Percentiles rank a stretch among this genome's conserved stretches.
Evolutionary conservation across 208 protist species (phyloP).

Genomic region (Leptomonas pyrrhocoris): DNA sequence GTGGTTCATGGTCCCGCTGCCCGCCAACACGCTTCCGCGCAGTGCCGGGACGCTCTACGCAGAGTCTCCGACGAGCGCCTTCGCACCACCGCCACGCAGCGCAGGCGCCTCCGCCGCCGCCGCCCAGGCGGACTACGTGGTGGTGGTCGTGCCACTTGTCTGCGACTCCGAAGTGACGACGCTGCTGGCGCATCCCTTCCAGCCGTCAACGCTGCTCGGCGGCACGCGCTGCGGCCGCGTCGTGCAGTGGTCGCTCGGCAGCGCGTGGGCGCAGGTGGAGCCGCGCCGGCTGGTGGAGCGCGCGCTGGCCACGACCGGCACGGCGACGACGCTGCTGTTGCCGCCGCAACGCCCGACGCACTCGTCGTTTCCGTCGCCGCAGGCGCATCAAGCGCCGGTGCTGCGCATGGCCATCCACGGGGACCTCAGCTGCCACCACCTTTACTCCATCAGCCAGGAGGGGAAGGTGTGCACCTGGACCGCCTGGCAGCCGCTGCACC

Average conservation of each 20-base stretch:
- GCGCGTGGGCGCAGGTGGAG: slow-evolving; percentile 33
- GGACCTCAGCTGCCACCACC: slow-evolving; percentile 61
- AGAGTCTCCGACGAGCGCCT: neutral
- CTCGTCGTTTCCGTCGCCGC: slow-evolving; percentile 68
- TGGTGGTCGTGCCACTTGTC: slow-evolving; percentile 55
- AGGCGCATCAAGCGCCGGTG: slow-evolving; percentile 57
- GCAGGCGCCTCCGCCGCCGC: neutral
- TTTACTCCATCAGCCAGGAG: slow-evolving; percentile 74
- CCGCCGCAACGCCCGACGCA: slow-evolving; percentile 40
- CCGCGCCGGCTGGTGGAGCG: slow-evolving; percentile 38
- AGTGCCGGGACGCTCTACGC: slow-evolving; percentile 27
- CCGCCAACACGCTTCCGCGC: slow-evolving; percentile 2
- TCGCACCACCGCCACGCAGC: neutral
- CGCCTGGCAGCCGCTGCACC: slow-evolving; percentile 39
- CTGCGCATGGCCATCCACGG: slow-evolving; percentile 66
- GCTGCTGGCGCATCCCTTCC: slow-evolving; percentile 47
- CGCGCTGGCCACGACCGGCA: slow-evolving; percentile 47
- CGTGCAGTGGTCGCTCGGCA: slow-evolving; percentile 45
- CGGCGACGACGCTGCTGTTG: slow-evolving; percentile 36
- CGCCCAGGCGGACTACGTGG: slow-evolving; percentile 21
- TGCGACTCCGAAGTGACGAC: slow-evolving; percentile 58
- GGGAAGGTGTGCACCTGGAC: slow-evolving; percentile 74
- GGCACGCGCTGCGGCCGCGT: slow-evolving; percentile 58
- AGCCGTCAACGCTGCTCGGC: slow-evolving; percentile 41
- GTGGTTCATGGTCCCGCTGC: slow-evolving; percentile 46